A percentile compares a stretch with the other conserved stretches of the same genome.
Evolutionary conservation across 1,139 yeast genomes (phyloP).

Genomic region (Taphrina confusa): DNA sequence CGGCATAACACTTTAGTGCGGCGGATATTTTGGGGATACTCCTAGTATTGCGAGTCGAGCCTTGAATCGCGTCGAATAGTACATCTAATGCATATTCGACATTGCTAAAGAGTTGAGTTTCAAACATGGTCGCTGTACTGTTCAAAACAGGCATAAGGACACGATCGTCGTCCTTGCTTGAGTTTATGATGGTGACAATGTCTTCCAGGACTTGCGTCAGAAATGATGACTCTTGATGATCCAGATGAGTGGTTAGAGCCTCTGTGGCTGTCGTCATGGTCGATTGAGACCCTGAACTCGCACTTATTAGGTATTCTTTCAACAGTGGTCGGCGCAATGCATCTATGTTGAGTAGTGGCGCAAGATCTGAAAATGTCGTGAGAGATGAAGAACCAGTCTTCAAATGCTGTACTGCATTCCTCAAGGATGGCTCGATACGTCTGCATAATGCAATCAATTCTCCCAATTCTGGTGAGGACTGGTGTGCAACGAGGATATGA

Average conservation of each 20-base stretch:
- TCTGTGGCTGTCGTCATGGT: not conserved
- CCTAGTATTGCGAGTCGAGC: conserved; percentile 6
- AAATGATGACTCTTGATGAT: not conserved
- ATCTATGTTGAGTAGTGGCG: not conserved
- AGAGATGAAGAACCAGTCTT: not conserved
- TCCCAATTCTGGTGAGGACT: not conserved
- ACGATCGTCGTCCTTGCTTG: conserved; percentile 7
- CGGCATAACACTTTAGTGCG: conserved; percentile 4
- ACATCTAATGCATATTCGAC: not conserved
- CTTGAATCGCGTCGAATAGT: conserved; percentile 12
- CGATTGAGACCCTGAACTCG: conserved; percentile 18
- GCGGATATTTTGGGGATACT: conserved; percentile 28
- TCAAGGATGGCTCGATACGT: not conserved
- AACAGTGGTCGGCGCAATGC: not conserved
- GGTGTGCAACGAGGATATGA: not conserved
- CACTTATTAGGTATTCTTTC: conserved; percentile 13
- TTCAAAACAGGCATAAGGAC: conserved; percentile 17
- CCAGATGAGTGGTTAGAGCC: conserved; percentile 7
- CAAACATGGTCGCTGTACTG: conserved; percentile 6
- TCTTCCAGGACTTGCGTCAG: not conserved
- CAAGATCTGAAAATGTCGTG: not conserved
- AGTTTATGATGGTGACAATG: not conserved
- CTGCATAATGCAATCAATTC: not conserved
- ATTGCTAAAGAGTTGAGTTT: not conserved
- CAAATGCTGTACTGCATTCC: not conserved